These are phyloP conservation scores for Sordaria brevicollis DNA, from an alignment of 495 filamentous ascomycete genomes.

Conservation along the genomic window DNA sequence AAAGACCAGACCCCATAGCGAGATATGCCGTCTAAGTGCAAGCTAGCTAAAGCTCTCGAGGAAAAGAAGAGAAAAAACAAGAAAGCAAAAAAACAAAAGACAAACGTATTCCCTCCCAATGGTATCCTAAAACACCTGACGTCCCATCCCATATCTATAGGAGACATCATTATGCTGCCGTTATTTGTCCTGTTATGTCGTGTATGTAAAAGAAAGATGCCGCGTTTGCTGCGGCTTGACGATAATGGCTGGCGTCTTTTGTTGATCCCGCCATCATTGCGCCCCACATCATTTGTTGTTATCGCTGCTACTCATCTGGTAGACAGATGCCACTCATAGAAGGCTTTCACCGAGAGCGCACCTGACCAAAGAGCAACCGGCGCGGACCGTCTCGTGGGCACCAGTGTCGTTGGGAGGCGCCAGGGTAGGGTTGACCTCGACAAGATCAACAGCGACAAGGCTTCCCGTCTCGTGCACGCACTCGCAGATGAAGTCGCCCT, in stretches of 20 bases:
- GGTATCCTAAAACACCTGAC: not conserved
- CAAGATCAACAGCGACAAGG: slow-evolving; percentile 84
- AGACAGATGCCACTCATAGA: slow-evolving; percentile 34
- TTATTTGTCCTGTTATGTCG: not conserved
- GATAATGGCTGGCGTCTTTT: not conserved
- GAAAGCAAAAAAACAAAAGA: not conserved
- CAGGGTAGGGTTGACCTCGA: slow-evolving; percentile 88
- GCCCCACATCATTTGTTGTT: not conserved
- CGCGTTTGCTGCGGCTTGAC: not conserved
- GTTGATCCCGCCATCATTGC: not conserved
- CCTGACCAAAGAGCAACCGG: slow-evolving; percentile 81
- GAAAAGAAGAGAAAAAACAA: not conserved
- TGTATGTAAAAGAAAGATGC: not conserved
- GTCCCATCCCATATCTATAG: not conserved
- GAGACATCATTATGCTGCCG: not conserved
- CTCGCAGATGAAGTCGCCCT: slow-evolving; percentile 98
- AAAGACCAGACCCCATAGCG: not conserved
- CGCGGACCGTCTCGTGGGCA: slow-evolving; percentile 77
- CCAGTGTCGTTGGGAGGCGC: slow-evolving; percentile 52
- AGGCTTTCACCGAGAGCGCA: slow-evolving; percentile 89
- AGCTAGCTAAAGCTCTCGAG: not conserved
- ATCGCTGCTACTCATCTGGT: not conserved
- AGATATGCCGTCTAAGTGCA: not conserved
- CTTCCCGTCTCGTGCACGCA: slow-evolving; percentile 89
- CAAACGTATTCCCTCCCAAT: not conserved